Evolutionary conservation across 371 early-diverging fungal species (phyloP).

Genomic region (Actinomucor elegans): DNA sequence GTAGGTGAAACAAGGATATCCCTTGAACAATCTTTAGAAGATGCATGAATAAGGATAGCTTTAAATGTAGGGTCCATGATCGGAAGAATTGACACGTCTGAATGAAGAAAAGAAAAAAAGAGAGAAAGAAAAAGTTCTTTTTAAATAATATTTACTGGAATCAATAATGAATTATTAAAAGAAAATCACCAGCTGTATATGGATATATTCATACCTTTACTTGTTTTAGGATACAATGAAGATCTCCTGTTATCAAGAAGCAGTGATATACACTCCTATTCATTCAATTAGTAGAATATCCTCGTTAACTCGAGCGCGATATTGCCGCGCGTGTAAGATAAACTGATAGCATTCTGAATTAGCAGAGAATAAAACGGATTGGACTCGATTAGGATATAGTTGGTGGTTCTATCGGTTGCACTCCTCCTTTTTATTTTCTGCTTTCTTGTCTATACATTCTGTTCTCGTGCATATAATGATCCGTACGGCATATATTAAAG

Average conservation of each 20-base stretch:
- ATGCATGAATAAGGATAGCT: constrained; percentile 5
- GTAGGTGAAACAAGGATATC: constrained; percentile 4
- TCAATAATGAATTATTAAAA: not conserved
- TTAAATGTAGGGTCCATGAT: not conserved
- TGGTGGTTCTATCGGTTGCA: too few relatives aligned
- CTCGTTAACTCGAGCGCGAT: too few relatives aligned
- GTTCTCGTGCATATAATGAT: too few relatives aligned
- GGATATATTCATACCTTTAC: not conserved
- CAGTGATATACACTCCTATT: not conserved
- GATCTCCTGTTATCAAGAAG: not conserved
- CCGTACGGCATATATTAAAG: too few relatives aligned
- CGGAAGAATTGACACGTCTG: not conserved
- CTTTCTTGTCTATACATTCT: too few relatives aligned
- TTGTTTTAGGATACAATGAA: not conserved
- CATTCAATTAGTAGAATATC: not conserved
- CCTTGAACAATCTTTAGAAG: not conserved
- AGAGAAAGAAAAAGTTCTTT: not conserved
- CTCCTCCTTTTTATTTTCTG: too few relatives aligned
- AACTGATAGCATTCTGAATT: too few relatives aligned
- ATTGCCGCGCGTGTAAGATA: too few relatives aligned
- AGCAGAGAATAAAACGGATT: not conserved
- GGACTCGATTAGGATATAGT: too few relatives aligned
- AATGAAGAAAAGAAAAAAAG: not conserved
- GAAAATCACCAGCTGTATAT: not conserved
- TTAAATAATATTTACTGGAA: not conserved